A percentile compares a stretch with the other conserved stretches of the same genome.
These are phyloP conservation scores for Arctostaphylos glauca DNA, from an alignment of 148 eudicot species.

Conservation along the genomic window DNA sequence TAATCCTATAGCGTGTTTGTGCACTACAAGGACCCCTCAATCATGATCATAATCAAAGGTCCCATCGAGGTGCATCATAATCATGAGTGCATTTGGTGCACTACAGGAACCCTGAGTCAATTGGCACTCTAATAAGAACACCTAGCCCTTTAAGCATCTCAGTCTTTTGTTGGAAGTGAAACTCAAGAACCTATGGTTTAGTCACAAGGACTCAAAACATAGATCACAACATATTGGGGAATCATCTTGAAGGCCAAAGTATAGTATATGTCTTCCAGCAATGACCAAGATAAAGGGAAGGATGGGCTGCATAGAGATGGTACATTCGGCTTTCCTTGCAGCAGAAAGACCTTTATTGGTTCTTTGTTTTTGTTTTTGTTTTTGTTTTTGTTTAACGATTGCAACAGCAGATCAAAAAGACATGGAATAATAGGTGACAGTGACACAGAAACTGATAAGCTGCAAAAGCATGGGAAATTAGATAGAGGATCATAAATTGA, in stretches of 20 bases:
- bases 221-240: background rate
- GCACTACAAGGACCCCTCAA: no score
- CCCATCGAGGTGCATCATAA: no score
- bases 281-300: background rate
- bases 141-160: background rate
- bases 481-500: background rate
- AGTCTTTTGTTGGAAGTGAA: background rate
- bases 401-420: background rate
- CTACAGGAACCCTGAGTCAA: background rate
- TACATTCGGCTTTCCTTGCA: background rate
- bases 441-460: background rate
- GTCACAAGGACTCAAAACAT: background rate
- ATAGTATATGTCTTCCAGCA: background rate
- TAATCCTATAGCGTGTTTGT: no score
- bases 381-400: background rate
- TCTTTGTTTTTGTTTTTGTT: background rate
- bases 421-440: background rate
- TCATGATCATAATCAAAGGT: no score
- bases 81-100: no score
- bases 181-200: background rate
- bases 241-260: background rate
- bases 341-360: background rate
- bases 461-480: background rate
- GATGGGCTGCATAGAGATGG: background rate
- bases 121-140: background rate